A percentile compares a stretch with the other conserved stretches of the same genome.
Evolutionary conservation across 164 flowering plant genomes (phyloP).

Genomic region (Sedum album): DNA sequence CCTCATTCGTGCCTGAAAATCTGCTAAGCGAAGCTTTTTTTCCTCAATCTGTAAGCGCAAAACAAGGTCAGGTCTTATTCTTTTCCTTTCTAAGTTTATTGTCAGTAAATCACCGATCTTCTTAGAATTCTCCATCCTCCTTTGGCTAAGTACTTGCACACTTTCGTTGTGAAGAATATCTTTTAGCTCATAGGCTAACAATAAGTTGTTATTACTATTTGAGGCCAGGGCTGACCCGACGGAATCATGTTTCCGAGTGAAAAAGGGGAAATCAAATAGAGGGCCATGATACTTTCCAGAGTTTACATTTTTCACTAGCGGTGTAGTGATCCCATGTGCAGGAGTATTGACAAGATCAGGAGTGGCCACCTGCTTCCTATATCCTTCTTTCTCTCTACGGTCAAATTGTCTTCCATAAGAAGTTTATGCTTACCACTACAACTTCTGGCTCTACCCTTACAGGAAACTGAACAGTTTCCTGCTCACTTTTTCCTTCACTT

Average conservation of each 20-base stretch:
- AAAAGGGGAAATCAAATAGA: constrained; percentile 87
- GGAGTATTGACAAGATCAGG: constrained; percentile 67
- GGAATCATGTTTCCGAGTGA: constrained; percentile 81
- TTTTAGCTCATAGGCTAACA: constrained; percentile 73
- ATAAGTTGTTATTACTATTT: constrained; percentile 51
- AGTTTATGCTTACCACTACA: constrained; percentile 39
- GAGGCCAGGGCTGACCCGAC: constrained; percentile 45
- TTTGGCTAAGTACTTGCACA: constrained; percentile 55
- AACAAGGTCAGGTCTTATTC: constrained; percentile 93
- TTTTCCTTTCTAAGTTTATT: constrained; percentile 84
- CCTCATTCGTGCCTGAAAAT: constrained; percentile 76
- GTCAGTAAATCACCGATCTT: constrained; percentile 76
- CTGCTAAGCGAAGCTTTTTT: constrained; percentile 67
- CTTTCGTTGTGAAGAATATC: constrained; percentile 84
- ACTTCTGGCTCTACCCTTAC: constrained; percentile 58
- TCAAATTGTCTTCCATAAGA: constrained; percentile 34
- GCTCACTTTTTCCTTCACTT: constrained; percentile 55
- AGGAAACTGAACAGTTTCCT: constrained; percentile 22
- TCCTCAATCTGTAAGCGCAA: constrained; percentile 87
- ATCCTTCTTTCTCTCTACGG: constrained; percentile 59
- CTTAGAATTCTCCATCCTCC: constrained; percentile 68
- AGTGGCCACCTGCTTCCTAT: constrained; percentile 29
- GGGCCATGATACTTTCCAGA: constrained; percentile 91
- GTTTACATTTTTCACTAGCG: constrained; percentile 60
- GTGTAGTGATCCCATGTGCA: constrained; percentile 28